phyloP scores from a whole-genome alignment of 2,329 filamentous ascomycete genomes.

The Aspergillus tanneri region DNA sequence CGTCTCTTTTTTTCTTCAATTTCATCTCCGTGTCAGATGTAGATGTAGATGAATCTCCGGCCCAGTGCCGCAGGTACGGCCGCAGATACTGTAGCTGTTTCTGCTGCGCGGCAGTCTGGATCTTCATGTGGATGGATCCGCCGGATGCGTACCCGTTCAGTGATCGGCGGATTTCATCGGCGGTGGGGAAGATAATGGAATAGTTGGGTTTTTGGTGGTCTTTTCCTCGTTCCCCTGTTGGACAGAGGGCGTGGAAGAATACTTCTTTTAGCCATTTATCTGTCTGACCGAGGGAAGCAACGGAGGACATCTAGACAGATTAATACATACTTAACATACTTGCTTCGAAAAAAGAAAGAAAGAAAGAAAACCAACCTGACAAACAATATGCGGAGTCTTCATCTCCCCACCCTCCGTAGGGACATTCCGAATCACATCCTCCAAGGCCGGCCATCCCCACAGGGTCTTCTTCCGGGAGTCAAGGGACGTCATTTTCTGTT shows the following conservation, averaged over 20 bases:
- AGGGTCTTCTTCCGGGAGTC: conserved; percentile 51
- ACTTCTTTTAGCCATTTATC: conserved; percentile 70
- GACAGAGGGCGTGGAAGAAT: conserved; percentile 53
- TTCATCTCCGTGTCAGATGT: background rate
- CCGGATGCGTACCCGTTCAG: conserved; percentile 78
- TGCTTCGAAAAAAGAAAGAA: background rate
- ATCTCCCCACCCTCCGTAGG: conserved; percentile 38
- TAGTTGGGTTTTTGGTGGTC: conserved; percentile 50
- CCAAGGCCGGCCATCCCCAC: conserved; percentile 77
- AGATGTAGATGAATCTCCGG: conserved; percentile 51
- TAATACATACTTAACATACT: background rate
- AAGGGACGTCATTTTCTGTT: conserved; percentile 52
- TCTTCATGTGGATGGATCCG: conserved; percentile 77
- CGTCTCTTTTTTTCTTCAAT: conserved; percentile 40
- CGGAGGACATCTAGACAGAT: conserved; percentile 65
- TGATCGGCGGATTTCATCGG: conserved; percentile 72
- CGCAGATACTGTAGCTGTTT: conserved; percentile 73
- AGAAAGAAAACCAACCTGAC: conserved; percentile 29
- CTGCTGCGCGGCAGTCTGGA: conserved; percentile 65
- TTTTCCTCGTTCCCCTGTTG: conserved; percentile 8
- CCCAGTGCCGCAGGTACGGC: conserved; percentile 74
- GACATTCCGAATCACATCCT: conserved; percentile 58
- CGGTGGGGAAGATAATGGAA: conserved; percentile 77
- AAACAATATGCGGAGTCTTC: conserved; percentile 36
- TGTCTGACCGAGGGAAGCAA: conserved; percentile 71